Conservation (phyloP, 345 rosid species). For the Cardamine occulta region DNA sequence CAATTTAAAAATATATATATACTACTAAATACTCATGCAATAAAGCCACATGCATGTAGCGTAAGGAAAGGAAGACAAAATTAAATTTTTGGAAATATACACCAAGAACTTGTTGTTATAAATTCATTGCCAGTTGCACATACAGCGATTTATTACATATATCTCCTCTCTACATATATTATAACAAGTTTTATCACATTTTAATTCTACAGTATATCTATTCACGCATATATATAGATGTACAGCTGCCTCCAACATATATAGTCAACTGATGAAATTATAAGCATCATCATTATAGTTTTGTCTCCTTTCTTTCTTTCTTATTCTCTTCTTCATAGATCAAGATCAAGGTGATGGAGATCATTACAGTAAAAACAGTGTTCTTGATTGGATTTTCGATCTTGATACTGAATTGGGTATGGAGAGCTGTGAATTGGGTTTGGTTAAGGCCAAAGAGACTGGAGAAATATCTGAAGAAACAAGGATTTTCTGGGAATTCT, state of each 20-base stretch:
- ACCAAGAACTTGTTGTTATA: constrained; percentile 45
- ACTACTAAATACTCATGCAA: constrained; percentile 43
- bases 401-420: constrained; percentile 41
- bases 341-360: constrained; percentile 32
- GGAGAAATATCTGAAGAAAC: constrained; percentile 49
- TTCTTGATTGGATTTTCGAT: constrained; percentile 35
- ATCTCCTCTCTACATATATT: constrained; percentile 12
- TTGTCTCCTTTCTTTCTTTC: constrained; percentile 36
- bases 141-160: constrained; percentile 46
- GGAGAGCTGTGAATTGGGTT: constrained; percentile 52
- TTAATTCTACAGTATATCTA: constrained; percentile 16
- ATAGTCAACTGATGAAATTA: constrained; percentile 43
- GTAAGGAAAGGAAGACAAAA: constrained; percentile 47
- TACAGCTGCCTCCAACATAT: constrained; percentile 45
- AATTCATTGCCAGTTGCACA: constrained; percentile 51
- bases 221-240: constrained; percentile 22
- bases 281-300: constrained; percentile 36
- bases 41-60: constrained; percentile 52
- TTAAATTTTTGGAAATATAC: constrained; percentile 42
- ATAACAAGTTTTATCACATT: constrained; percentile 33
- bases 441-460: constrained; percentile 55
- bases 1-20: not conserved
- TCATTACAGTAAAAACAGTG: constrained; percentile 17
- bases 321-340: constrained; percentile 25
- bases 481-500: constrained; percentile 54